These are phyloP conservation scores for Globisporangium solare DNA, from an alignment of 352 stramenopile species.

Conservation along the genomic window DNA sequence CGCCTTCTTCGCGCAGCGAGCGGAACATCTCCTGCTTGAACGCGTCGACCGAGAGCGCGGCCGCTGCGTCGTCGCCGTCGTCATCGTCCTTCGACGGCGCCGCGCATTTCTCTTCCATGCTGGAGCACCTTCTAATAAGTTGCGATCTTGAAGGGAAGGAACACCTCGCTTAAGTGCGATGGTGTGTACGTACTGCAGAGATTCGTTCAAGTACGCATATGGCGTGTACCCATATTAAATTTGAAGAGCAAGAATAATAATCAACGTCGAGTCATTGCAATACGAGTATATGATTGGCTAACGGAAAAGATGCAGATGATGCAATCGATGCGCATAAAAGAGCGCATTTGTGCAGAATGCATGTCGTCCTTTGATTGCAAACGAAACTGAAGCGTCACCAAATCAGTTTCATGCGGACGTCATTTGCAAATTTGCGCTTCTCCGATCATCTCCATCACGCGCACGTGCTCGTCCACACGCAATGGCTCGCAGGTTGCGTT, in stretches of 20 bases:
- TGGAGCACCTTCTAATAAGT: not conserved
- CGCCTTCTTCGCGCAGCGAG: slow-evolving; percentile 56
- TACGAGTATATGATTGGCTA: slow-evolving; percentile 1
- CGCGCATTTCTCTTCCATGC: not conserved
- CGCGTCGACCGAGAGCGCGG: slow-evolving; percentile 54
- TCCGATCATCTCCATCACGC: too few species aligned
- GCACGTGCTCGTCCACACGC: too few species aligned
- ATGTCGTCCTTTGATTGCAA: not conserved
- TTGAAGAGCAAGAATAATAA: too few species aligned
- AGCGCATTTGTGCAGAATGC: too few species aligned
- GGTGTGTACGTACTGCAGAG: too few species aligned
- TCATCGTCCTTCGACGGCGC: not conserved
- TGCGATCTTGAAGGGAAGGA: too few species aligned
- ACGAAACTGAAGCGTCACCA: not conserved
- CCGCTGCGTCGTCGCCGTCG: slow-evolving; percentile 4
- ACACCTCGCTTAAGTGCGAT: too few species aligned
- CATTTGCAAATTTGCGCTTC: slow-evolving; percentile 5
- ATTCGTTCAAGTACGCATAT: too few species aligned
- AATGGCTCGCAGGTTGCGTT: slow-evolving; percentile 1
- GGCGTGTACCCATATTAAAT: too few species aligned
- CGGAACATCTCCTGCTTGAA: slow-evolving; percentile 71
- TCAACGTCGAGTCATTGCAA: not conserved
- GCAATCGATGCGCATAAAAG: not conserved
- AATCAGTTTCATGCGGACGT: not conserved
- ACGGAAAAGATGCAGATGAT: not conserved